Conservation (phyloP, 768 basidiomycete species). For the Suillus placidus region DNA sequence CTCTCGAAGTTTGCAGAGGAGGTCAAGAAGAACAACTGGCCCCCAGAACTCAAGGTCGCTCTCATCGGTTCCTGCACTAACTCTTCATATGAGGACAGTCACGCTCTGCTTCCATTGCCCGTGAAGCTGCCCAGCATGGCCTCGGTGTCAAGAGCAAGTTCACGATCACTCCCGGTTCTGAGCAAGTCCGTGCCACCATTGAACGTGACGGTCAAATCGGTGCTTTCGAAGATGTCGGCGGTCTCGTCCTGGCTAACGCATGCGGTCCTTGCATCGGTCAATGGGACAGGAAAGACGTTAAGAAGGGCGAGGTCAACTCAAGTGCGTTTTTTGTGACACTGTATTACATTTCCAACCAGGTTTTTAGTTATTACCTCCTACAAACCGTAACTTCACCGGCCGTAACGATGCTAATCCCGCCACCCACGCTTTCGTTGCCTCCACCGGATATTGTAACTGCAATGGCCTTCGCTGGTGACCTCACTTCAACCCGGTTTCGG, state of each 20-base stretch:
- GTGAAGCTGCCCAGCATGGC: slow-evolving; percentile 86
- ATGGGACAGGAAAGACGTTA: slow-evolving; percentile 96
- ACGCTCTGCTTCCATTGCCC: slow-evolving; percentile 92
- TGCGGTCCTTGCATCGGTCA: slow-evolving; percentile 99
- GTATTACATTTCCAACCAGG: slow-evolving; percentile 3
- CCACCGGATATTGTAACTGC: slow-evolving; percentile 97
- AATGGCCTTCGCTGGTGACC: slow-evolving; percentile 90
- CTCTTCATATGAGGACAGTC: slow-evolving; percentile 99
- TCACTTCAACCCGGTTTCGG: slow-evolving; percentile 98
- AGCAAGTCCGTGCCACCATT: slow-evolving; percentile 98
- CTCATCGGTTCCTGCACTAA: slow-evolving; percentile 99
- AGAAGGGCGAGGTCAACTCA: slow-evolving; percentile 96
- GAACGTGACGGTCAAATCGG: slow-evolving; percentile 93
- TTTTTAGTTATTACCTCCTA: slow-evolving; percentile 92
- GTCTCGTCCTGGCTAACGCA: slow-evolving; percentile 94
- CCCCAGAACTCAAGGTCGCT: slow-evolving; percentile 93
- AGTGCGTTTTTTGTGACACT: slow-evolving; percentile 53
- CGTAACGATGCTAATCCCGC: slow-evolving; percentile 99
- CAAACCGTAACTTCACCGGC: slow-evolving; percentile 99
- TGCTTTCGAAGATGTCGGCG: slow-evolving; percentile 85
- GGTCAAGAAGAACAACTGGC: slow-evolving; percentile 96
- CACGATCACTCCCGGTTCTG: slow-evolving; percentile 97
- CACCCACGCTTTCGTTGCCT: slow-evolving; percentile 95
- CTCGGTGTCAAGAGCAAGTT: slow-evolving; percentile 89
- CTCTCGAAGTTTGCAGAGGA: slow-evolving; percentile 92